phyloP scores from a whole-genome alignment of 192 early-diverging fungal species.

The Backusella circina region DNA sequence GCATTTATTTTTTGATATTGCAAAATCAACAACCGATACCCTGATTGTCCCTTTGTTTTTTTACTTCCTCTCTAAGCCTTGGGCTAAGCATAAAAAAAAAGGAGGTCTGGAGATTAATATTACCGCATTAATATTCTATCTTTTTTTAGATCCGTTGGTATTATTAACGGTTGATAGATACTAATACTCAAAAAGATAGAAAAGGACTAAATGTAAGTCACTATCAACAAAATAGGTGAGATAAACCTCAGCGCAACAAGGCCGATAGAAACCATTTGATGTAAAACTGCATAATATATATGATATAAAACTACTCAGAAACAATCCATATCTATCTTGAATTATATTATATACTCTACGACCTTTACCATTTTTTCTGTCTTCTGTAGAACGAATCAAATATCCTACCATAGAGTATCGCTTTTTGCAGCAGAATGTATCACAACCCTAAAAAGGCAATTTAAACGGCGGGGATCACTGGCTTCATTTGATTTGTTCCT shows the following conservation, averaged over 20 bases:
- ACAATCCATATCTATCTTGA: not conserved
- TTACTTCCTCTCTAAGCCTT: not conserved
- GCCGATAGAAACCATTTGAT: not conserved
- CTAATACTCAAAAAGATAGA: not conserved
- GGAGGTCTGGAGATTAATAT: not conserved
- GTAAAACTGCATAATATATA: not conserved
- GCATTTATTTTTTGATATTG: not conserved
- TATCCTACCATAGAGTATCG: not conserved
- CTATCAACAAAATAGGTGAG: not conserved
- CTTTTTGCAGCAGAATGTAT: not conserved
- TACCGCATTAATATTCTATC: not conserved
- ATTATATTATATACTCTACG: not conserved
- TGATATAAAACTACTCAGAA: not conserved
- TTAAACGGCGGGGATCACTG: not conserved
- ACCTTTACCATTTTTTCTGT: not conserved
- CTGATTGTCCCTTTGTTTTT: not conserved
- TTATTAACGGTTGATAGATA: not conserved
- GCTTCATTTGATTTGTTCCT: not conserved
- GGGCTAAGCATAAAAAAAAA: not conserved
- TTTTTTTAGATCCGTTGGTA: not conserved
- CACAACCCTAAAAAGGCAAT: not conserved
- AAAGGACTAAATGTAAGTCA: not conserved
- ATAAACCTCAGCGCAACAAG: not conserved
- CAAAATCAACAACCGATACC: not conserved
- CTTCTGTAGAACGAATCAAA: not conserved